phyloP scores from a whole-genome alignment of 306 rosid genomes.

The Lagenaria siceraria region DNA sequence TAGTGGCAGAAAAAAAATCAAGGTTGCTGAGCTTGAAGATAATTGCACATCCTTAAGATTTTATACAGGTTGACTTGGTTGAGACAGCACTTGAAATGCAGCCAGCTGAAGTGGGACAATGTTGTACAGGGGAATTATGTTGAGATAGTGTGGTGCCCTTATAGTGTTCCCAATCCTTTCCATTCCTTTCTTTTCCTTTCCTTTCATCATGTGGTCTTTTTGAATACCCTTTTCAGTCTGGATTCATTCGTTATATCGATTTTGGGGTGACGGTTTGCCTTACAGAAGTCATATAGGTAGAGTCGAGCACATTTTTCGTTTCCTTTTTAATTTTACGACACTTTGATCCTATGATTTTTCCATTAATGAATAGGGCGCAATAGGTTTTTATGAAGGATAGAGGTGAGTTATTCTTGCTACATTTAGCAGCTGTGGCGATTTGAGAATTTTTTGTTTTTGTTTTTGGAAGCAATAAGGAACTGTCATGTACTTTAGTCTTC shows the following conservation, averaged over 20 bases:
- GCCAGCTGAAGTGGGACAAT: conserved; percentile 18
- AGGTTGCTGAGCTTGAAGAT: conserved; percentile 23
- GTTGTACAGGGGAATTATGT: conserved; percentile 65
- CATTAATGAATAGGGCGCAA: conserved; percentile 12
- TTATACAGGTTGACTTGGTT: conserved; percentile 16
- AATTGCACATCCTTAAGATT: conserved; percentile 21
- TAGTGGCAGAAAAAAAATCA: neutral
- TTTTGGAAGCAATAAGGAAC: conserved; percentile 5
- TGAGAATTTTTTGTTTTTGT: conserved; percentile 3
- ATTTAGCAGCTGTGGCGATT: conserved; percentile 29
- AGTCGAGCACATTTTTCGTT: neutral
- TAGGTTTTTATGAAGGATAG: conserved; percentile 15
- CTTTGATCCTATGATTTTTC: conserved; percentile 22
- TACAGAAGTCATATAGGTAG: neutral
- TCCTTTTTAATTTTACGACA: conserved; percentile 1
- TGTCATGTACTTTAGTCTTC: neutral
- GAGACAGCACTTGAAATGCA: conserved; percentile 24
- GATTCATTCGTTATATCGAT: neutral
- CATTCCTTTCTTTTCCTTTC: neutral
- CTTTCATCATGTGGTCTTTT: neutral
- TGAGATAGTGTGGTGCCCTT: conserved; percentile 8
- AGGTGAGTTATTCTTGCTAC: conserved; percentile 23
- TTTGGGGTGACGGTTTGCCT: neutral
- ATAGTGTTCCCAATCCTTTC: neutral
- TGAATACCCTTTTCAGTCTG: neutral